Base-by-base conservation (phyloP, 768 basidiomycete genomes). In the Tephrocybe sp. region DNA sequence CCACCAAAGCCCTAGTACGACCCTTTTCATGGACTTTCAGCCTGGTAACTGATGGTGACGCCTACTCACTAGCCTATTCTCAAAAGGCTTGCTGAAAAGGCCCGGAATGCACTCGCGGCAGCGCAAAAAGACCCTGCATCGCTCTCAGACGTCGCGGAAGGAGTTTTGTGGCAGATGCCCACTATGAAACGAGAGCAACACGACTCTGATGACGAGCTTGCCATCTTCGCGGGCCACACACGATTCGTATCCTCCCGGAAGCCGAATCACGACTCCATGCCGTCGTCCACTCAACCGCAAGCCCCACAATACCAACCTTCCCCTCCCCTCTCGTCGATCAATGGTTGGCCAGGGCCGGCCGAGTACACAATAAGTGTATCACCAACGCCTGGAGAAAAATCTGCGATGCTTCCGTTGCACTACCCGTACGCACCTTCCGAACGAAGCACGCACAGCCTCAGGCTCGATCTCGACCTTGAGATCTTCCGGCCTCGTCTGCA, bases 161-260 rank as follows among this genome's bases (percentile, higher is more conserved):
- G 79, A 4, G 61, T 75, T 17, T 65, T 74, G 3, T 84, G 81
- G 84, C 72, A 66, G 32, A 66, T 84, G 7, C 34, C 34, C 57
- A 77, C 80, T 47, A 20, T 57, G 26, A 48, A 50, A 17, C 69
- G 76, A 50, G 82, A 83, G 51, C 80, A 81, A 43, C 74, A 74
- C 10, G 72, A 68, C 28, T 30, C 28, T 0, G 84, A 83, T 17
- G 87, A 89, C 51, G 87, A 86, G 54, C 70, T 90, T 3, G 72
- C 80, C 0, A 85, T 89, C 38, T 84, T 88, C 58, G 81, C 85
- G 0, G 88, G 87, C 3, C 79, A 80, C 51, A 85, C 80, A 0
- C 74, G 81, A 8, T 79, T 89, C 34, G 78, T 88, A 12, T 78
- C 81, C 2, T 68, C 72, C 7, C 74, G 76, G 58, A 68, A 62